Percentiles rank a stretch among this genome's conserved stretches.
Evolutionary conservation across 441 rosid genomes (phyloP).

Genomic region (Omphalea diandra): DNA sequence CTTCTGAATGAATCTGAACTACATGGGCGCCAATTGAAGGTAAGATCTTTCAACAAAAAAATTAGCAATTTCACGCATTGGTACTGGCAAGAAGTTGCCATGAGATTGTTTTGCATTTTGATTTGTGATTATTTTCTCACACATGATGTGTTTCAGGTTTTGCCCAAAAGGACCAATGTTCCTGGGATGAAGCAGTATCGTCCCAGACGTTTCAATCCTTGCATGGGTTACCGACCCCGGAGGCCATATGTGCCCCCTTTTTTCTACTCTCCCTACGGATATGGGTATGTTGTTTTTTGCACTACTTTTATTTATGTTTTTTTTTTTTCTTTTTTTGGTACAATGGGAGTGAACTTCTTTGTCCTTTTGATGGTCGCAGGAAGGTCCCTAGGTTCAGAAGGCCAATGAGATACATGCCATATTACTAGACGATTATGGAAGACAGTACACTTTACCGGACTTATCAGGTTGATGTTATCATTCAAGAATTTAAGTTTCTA

Average conservation of each 20-base stretch:
- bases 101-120: not conserved
- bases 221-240: slow-evolving; percentile 59
- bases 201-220: slow-evolving; percentile 69
- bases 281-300: slow-evolving; percentile 52
- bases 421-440: slow-evolving; percentile 37
- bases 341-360: too few relatives aligned
- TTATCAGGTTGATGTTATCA: slow-evolving; percentile 1
- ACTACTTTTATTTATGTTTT: not conserved
- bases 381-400: slow-evolving; percentile 88
- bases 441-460: slow-evolving; percentile 1
- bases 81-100: not conserved
- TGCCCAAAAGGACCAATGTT: slow-evolving; percentile 83
- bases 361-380: slow-evolving; percentile 43
- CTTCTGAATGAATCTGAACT: slow-evolving; percentile 79
- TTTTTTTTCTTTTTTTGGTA: not conserved
- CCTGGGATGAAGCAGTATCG: slow-evolving; percentile 94
- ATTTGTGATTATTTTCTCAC: not conserved
- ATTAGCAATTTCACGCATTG: not conserved
- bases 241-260: slow-evolving; percentile 76
- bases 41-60: slow-evolving; percentile 5
- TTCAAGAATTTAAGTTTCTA: not conserved
- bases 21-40: slow-evolving; percentile 95
- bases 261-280: slow-evolving; percentile 81
- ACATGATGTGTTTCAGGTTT: slow-evolving; percentile 44
- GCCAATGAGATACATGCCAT: slow-evolving; percentile 88